phyloP scores from a whole-genome alignment of 2,329 filamentous ascomycete genomes.

The Colletotrichum filicis region DNA sequence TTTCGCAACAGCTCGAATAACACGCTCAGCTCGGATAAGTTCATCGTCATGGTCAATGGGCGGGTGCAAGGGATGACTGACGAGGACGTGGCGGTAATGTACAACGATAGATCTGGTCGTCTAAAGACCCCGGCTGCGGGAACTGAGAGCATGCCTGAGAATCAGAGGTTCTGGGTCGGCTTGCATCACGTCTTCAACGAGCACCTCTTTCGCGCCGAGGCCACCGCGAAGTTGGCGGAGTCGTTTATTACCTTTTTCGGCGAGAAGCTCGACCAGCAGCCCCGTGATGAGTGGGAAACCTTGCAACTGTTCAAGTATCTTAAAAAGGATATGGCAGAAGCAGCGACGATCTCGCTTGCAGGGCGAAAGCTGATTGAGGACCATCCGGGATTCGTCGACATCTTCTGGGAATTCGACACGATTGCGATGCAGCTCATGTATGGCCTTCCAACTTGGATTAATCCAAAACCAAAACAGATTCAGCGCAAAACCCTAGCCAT shows the following conservation, averaged over 20 bases:
- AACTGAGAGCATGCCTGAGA: conserved; percentile 23
- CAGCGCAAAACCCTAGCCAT: conserved; percentile 28
- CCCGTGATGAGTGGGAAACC: conserved; percentile 32
- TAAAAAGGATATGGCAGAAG: conserved; percentile 36
- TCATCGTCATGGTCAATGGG: conserved; percentile 23
- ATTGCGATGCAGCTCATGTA: conserved; percentile 36
- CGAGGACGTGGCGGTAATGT: conserved; percentile 29
- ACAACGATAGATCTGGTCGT: conserved; percentile 36
- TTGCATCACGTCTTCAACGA: conserved; percentile 36
- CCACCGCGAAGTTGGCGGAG: conserved; percentile 3
- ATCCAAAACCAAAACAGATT: conserved; percentile 28
- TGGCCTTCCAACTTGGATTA: conserved; percentile 38
- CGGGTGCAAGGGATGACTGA: conserved; percentile 9
- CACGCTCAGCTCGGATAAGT: conserved; percentile 32
- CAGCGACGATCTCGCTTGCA: conserved; percentile 37
- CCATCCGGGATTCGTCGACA: conserved; percentile 39
- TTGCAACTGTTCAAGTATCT: conserved; percentile 37
- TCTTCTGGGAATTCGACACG: conserved; percentile 40
- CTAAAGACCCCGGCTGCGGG: conserved; percentile 30
- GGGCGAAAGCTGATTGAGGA: conserved; percentile 39
- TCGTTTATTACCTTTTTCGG: conserved; percentile 34
- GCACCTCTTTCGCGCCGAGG: conserved; percentile 3
- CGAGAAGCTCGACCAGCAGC: conserved; percentile 22
- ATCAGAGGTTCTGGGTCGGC: conserved; percentile 39
- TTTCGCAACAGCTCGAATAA: conserved; percentile 27